phyloP scores from a whole-genome alignment of 2,329 filamentous ascomycete species.

The Balansia obtecta region DNA sequence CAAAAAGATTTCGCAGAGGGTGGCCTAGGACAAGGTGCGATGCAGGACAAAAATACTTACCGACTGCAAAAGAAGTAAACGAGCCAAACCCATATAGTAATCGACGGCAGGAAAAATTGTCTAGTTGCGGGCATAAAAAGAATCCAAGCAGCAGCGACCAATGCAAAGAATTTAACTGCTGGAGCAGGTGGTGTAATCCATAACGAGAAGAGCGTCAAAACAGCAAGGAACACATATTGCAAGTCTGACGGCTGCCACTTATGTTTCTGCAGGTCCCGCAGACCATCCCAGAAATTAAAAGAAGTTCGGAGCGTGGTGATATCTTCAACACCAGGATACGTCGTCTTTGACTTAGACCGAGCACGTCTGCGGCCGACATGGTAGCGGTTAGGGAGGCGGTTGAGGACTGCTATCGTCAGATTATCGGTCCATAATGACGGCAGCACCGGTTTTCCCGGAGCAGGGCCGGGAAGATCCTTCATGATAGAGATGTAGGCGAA shows the following conservation, averaged over 20 bases:
- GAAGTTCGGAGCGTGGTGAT: constrained; percentile 71
- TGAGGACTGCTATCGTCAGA: constrained; percentile 29
- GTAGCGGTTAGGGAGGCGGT: constrained; percentile 28
- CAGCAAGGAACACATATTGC: constrained; percentile 67
- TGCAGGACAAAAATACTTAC: constrained; percentile 42
- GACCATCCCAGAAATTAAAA: constrained; percentile 65
- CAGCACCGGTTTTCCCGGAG: constrained; percentile 28
- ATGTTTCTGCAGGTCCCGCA: constrained; percentile 63
- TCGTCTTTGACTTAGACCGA: constrained; percentile 26
- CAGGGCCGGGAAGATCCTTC: constrained; percentile 25
- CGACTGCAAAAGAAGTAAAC: constrained; percentile 87
- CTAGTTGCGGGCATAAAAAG: constrained; percentile 72
- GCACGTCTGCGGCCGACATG: constrained; percentile 25
- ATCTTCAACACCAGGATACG: constrained; percentile 33
- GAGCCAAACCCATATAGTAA: constrained; percentile 76
- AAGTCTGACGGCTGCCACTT: constrained; percentile 74
- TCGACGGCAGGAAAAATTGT: constrained; percentile 82
- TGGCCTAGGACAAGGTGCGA: neutral
- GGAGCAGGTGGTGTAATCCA: constrained; percentile 73
- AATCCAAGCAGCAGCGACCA: constrained; percentile 54
- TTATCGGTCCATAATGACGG: constrained; percentile 28
- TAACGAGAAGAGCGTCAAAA: constrained; percentile 70
- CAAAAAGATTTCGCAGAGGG: neutral
- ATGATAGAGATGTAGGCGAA: constrained; percentile 15
- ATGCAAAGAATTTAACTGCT: constrained; percentile 60